Percentiles rank a stretch among this genome's conserved stretches.
Evolutionary conservation across 768 basidiomycete genomes (phyloP).

Genomic region (Kwoniella sp.): DNA sequence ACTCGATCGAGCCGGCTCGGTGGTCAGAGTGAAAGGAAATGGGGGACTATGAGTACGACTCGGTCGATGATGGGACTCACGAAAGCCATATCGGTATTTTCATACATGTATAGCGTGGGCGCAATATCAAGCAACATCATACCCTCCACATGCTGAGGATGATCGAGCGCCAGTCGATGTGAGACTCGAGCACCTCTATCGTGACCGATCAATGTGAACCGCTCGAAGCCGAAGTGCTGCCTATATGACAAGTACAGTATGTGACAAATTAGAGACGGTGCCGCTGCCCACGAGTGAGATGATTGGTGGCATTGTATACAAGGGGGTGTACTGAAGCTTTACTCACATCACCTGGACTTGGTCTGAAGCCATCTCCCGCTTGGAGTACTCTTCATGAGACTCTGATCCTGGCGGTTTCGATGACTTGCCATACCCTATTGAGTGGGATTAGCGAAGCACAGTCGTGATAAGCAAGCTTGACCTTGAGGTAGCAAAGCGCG

Average conservation of each 20-base stretch:
- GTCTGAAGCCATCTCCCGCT: constrained; percentile 53
- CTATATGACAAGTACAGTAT: no score
- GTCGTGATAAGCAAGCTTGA: neutral
- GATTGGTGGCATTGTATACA: neutral
- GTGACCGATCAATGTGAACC: constrained; percentile 47
- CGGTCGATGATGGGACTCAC: constrained; percentile 15
- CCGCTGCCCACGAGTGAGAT: no score
- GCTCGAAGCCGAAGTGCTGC: constrained; percentile 35
- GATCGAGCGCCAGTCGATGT: constrained; percentile 51
- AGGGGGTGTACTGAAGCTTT: neutral
- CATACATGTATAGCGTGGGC: constrained; percentile 51
- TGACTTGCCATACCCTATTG: constrained; percentile 44
- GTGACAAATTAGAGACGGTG: no score
- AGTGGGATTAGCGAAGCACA: no score
- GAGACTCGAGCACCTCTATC: constrained; percentile 54
- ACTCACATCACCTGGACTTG: constrained; percentile 48
- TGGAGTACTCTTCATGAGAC: constrained; percentile 49
- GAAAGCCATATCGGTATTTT: constrained; percentile 35
- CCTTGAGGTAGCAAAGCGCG: neutral
- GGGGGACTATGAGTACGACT: no score
- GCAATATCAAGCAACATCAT: constrained; percentile 53
- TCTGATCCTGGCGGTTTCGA: constrained; percentile 41
- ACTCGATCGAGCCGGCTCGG: neutral
- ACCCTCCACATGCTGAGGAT: constrained; percentile 36
- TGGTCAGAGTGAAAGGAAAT: no score